Evolutionary conservation across 2,329 filamentous ascomycete species (phyloP), one percentile per base, ranked within the genome.

Genomic region (Sporothrix brunneoviolacea): DNA sequence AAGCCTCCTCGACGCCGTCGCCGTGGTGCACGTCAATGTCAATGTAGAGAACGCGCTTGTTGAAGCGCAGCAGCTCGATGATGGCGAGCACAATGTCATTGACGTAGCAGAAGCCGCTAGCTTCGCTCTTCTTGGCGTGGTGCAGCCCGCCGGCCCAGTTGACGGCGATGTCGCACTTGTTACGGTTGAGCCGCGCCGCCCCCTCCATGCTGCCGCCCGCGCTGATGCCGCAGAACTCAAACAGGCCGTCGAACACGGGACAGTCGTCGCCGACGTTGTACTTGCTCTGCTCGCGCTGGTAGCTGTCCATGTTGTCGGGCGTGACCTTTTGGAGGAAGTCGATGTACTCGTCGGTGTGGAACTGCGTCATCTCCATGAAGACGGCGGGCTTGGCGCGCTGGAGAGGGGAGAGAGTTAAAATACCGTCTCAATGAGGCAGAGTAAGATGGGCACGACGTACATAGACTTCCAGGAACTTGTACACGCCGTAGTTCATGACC

Each of bases 131-230:
- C 69, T 97, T 96, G 38, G 93, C 93, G 67, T 98, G 93, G 68
- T 98, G 93, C 42, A 98, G 80, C 22, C 93, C 93, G 46, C 93
- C 93, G 39, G 91, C 93, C 93, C 93, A 98, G 69, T 97, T 97
- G 67, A 98, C 88, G 18, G 93, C 93, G 61, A 98, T 95, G 66
- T 97, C 89, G 64, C 90, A 93, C 69, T 96, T 93, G 57, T 88
- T 80, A 57, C 91, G 87, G 63, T 91, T 90, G 18, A 98, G 77
- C 56, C 93, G 87, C 30, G 88, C 86, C 3, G 93, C 91, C 15
- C 91, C 93, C 64, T 95, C 91, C 75, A 98, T 87, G 43, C 88
- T 94, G 43, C 89, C 93, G 51, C 93, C 93, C 10, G 90, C 88
- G 66, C 94, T 97, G 58, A 96, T 88, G 22, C 90, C 89, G 60